A percentile compares a stretch with the other conserved stretches of the same genome.
phyloP scores from a whole-genome alignment of 345 rosid genomes.

The Acer negundo region DNA sequence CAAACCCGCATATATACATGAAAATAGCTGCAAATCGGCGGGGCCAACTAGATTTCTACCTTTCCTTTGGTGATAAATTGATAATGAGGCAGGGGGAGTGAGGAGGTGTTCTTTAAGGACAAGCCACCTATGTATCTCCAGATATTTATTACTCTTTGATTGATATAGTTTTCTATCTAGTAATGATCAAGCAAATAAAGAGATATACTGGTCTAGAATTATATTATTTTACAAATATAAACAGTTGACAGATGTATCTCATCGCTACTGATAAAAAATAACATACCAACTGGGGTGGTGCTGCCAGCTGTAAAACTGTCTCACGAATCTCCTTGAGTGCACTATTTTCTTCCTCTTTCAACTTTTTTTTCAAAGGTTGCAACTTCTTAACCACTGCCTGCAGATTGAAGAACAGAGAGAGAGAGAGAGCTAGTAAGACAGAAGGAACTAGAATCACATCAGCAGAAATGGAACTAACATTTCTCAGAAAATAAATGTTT shows the following conservation, averaged over 20 bases:
- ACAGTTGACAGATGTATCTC: not conserved
- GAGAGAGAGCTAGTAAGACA: conserved; percentile 21
- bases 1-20: not conserved
- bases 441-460: conserved; percentile 2
- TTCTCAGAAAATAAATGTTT: not conserved
- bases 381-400: conserved; percentile 73
- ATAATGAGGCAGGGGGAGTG: not conserved
- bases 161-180: not conserved
- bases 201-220: not conserved
- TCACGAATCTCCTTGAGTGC: conserved; percentile 72
- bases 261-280: conserved; percentile 2
- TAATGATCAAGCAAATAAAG: not conserved
- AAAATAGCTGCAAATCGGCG: not conserved
- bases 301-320: conserved; percentile 64
- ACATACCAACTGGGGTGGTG: conserved; percentile 78
- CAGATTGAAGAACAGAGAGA: conserved; percentile 22
- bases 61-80: not conserved
- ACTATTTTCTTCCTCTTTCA: conserved; percentile 59
- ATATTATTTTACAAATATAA: not conserved
- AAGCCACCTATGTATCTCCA: not conserved
- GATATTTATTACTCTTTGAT: not conserved
- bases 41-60: not conserved
- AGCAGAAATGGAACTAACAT: not conserved
- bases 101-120: not conserved
- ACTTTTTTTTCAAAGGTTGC: conserved; percentile 60